Conservation (phyloP, 1,284 basidiomycete species). For the Wallemia mellicola region DNA sequence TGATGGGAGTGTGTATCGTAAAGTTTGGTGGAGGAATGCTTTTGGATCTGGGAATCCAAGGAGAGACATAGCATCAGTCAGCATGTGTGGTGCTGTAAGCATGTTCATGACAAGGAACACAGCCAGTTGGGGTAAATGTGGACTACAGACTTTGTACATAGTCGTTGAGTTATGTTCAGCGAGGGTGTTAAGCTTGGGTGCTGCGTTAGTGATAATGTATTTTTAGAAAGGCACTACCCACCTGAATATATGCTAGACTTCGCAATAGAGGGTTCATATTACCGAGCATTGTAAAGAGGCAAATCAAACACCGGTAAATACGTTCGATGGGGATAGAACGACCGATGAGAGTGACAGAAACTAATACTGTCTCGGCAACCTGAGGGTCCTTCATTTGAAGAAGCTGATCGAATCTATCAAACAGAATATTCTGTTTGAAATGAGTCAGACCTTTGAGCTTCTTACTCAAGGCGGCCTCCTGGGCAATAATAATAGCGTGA, state of each 20-base stretch:
- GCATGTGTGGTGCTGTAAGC: conserved; percentile 23
- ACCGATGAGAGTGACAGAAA: not conserved
- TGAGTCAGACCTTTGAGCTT: not conserved
- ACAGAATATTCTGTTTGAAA: not conserved
- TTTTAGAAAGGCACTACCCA: conserved; percentile 12
- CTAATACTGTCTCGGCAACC: not conserved
- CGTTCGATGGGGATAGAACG: not conserved
- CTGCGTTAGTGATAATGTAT: not conserved
- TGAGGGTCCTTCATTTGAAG: not conserved
- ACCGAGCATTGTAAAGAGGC: conserved; percentile 37
- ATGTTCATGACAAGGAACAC: conserved; percentile 32
- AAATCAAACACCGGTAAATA: conserved; percentile 18
- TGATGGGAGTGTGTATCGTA: conserved; percentile 34
- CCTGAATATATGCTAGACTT: conserved; percentile 38
- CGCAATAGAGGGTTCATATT: conserved; percentile 32
- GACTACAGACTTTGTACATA: conserved; percentile 35
- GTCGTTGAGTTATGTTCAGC: conserved; percentile 30
- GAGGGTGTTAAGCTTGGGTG: conserved; percentile 11
- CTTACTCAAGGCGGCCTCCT: not conserved
- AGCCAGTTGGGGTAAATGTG: conserved; percentile 36
- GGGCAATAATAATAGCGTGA: not conserved
- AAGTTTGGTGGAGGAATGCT: conserved; percentile 37
- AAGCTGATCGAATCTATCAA: not conserved
- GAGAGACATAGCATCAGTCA: conserved; percentile 13
- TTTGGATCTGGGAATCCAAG: conserved; percentile 15